Base-by-base conservation (phyloP, 2,329 filamentous ascomycete species). In the Rhynchosporium graminicola region DNA sequence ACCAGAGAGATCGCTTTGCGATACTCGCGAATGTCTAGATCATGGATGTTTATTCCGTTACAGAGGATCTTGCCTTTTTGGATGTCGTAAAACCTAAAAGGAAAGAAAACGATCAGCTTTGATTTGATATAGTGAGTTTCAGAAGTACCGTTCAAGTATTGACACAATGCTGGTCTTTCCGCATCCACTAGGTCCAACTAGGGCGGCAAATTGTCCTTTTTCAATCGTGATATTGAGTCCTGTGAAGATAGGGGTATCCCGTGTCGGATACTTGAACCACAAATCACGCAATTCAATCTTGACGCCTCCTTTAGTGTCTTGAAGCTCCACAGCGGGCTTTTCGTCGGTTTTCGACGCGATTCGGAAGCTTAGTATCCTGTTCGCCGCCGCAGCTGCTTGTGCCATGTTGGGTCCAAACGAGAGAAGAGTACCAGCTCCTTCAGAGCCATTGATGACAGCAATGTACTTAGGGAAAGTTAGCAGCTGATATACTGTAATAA, bases 151-250 rank as follows among this genome's bases (percentile, higher is more conserved):
- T 74, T 88, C 86, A 6, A 88, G 74, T 0, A 88, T 76, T 58
- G 82, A 80, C 42, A 94, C 83, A 48, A 91, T 86, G 15, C 86
- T 91, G 0, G 87, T 89, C 77, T 93, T 91, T 42, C 88, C 88
- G 63, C 86, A 89, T 0, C 69, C 69, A 38, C 85, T 88, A 0
- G 87, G 82, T 1, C 89, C 88, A 4, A 91, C 88, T 1, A 91
- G 78, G 0, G 87, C 88, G 0, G 83, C 86, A 70, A 90, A 91
- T 71, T 90, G 86, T 4, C 88, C 88, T 67, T 85, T 86, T 67
- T 86, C 77, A 46, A 72, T 71, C 65, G 80, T 83, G 63, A 92
- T 77, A 70, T 82, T 86, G 61, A 92, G 76, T 1, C 83, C 82
- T 57, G 78, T 80, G 74, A 87, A 87, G 38, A 88, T 81, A 28